Base-by-base conservation (phyloP, 345 rosid species). In the Aethionema arabicum region DNA sequence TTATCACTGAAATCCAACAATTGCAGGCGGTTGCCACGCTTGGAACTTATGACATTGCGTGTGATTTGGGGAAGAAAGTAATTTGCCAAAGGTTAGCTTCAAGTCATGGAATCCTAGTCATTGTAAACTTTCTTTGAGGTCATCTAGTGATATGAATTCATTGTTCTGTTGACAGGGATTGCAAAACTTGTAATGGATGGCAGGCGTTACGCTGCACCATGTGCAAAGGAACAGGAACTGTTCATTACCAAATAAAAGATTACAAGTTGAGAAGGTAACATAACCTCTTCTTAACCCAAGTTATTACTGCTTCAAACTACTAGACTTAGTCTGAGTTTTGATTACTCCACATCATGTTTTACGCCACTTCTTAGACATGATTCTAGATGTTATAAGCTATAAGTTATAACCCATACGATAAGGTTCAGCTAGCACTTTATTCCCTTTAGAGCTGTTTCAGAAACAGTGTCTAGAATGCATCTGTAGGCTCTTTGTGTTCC, bases 221-320 rank as follows among this genome's bases (percentile, higher is more conserved):
- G 96, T 91, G 98, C 78, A 80, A 77, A 83, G 96, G 98, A 72
- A 82, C 87, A 10, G 98, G 98, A 74, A 78, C 70, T 73, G 96
- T 88, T 73, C 83, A 76, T 10, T 91, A 80, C 72, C 95, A 88
- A 80, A 92, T 91, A 54, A 91, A 86, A 79, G 79, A 72, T 69
- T 80, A 78, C 73, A 79, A 77, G 48, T 71, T 88, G 79, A 82
- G 79, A 82, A 85, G 96, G 98, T 91, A 75, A 5, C 55, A 30
- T 32, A 9, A 32, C 51, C 43, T 63, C 13, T 58, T 59, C 5
- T 48, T 44, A 35, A 11, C 21, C 8, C 46, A 30, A 39, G 12
- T 60, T 43, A 11, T 54, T 10, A 52, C 21, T 37, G 14, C 35
- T 52, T 42, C 13, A 35, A 14, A n/a, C 40, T 16, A 39, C 35